Conservation (phyloP, 2,329 filamentous ascomycete species). For the Pseudopithomyces chartarum region DNA sequence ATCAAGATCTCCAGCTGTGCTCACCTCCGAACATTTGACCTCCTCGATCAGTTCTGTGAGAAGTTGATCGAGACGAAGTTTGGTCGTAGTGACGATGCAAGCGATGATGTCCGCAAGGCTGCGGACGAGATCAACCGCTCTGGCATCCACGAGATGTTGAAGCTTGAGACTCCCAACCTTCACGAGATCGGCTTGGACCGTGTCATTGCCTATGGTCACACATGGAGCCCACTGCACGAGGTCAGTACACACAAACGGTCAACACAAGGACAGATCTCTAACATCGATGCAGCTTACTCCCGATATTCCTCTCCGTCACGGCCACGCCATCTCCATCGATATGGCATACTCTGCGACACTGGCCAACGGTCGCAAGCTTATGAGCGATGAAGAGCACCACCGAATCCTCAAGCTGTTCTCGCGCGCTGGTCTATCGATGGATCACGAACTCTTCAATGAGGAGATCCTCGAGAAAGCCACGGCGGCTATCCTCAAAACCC, state of each 20-base stretch:
- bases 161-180: constrained; percentile 73
- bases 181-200: constrained; percentile 75
- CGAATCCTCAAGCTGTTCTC: constrained; percentile 71
- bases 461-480: constrained; percentile 69
- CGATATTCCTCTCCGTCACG: constrained; percentile 70
- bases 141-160: constrained; percentile 74
- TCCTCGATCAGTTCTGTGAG: constrained; percentile 73
- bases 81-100: constrained; percentile 63
- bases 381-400: constrained; percentile 64
- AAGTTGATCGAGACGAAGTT: constrained; percentile 68
- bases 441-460: constrained; percentile 70
- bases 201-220: constrained; percentile 76
- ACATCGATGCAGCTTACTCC: constrained; percentile 61
- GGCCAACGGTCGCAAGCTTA: constrained; percentile 65
- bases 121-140: constrained; percentile 72
- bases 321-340: constrained; percentile 75
- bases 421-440: constrained; percentile 71
- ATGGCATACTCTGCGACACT: constrained; percentile 77
- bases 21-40: constrained; percentile 67
- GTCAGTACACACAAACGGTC: constrained; percentile 16
- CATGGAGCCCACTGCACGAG: constrained; percentile 73
- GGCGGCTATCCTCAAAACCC: constrained; percentile 71
- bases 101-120: constrained; percentile 61
- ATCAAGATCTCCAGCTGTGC: constrained; percentile 78
- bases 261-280: constrained; percentile 1